Base-by-base conservation (phyloP, 176 grass and related monocot species). In the Hyparrhenia diplandra region DNA sequence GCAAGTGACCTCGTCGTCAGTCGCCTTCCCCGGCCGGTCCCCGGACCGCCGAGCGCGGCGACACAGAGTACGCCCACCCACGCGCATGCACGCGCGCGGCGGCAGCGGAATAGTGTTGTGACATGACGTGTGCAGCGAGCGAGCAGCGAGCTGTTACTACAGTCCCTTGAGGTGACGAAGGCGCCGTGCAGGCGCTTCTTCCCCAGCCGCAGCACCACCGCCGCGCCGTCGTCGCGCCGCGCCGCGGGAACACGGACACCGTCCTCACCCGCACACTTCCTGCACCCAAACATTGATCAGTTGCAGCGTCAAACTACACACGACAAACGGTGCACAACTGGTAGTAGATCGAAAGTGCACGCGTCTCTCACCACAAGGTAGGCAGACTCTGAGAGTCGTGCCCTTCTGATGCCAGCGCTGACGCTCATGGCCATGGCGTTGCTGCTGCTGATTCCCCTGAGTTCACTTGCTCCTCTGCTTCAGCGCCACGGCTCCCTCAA, bases 101-200 rank as follows among this genome's bases (percentile, higher is more conserved):
- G 27, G 10, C 42, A 14, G 13, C 42, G 23, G 24, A 31, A 45
- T 12, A 46, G 27, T 30, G 37, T 16, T 41, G 46, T 28, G 5
- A 10, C 21, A 9, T 64, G 4, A 23, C 41, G 62, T 29, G 23
- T 4, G 43, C 4, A n/a, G n/a, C n/a, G n/a, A n/a, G n/a, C n/a
- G n/a, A n/a, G 77, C 8, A 37, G 6, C 18, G 30, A 11, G 43
- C 3, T 17, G 62, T 66, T 34, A 10, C 89, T 92, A 97, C 91
- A 84, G 45, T 94, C 87, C 34, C 92, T 74, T 54, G 60, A 80
- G 43, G 87, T 93, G 32, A 67, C 81, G 78, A 98, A 95, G 23
- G 88, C 67, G 36, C 95, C 92, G 12, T 18, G 75, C 25, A 98
- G 69, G 20, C 91, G 82, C 84, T 90, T 98, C 84, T 84, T 98